Conservation (phyloP, 2,329 filamentous ascomycete genomes). For the Apiospora hydei region DNA sequence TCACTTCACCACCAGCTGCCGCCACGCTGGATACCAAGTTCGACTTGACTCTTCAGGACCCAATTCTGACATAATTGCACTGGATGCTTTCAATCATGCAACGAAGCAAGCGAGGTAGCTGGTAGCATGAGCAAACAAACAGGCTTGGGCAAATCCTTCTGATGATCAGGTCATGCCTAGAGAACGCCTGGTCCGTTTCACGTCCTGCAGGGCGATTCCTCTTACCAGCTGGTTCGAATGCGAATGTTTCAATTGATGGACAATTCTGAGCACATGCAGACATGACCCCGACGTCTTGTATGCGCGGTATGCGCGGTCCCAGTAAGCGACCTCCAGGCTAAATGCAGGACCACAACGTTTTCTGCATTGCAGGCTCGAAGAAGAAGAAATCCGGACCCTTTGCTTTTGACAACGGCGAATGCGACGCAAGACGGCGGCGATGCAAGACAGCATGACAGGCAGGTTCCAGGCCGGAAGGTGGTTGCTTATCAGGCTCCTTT, state of each 20-base stretch:
- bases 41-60: neutral
- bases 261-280: neutral
- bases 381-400: neutral
- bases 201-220: neutral
- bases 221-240: neutral
- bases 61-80: neutral
- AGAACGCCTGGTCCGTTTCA: conserved; percentile 5
- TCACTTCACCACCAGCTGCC: neutral
- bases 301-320: conserved; percentile 4
- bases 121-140: neutral
- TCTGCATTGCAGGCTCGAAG: too few species aligned
- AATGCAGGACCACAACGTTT: neutral
- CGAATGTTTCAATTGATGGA: neutral
- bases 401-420: conserved; percentile 13
- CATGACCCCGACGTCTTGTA: neutral
- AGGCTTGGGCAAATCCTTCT: neutral
- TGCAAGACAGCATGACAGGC: neutral
- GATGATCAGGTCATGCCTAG: neutral
- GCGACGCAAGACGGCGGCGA: conserved; percentile 5
- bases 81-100: neutral
- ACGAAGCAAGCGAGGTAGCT: too few species aligned
- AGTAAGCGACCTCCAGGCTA: neutral
- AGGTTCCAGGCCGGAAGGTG: neutral
- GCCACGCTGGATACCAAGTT: neutral
- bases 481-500: neutral